phyloP scores from a whole-genome alignment of 1,284 basidiomycete species.

The Mycena sp. region DNA sequence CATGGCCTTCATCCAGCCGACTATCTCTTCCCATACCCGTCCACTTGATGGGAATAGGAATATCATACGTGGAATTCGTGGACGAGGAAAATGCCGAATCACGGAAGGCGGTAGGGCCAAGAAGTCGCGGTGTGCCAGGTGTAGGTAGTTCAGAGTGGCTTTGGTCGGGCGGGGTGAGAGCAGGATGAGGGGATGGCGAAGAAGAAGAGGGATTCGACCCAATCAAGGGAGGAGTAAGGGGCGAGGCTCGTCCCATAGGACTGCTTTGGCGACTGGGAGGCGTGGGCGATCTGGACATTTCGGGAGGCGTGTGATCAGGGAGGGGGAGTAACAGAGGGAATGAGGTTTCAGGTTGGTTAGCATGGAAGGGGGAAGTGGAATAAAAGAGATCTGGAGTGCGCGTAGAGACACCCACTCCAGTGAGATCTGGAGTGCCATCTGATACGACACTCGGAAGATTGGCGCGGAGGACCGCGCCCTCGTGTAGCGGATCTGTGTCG shows the following conservation, averaged over 20 bases:
- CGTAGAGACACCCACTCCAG: conserved; percentile 63
- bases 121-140: conserved; percentile 40
- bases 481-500: conserved; percentile 49
- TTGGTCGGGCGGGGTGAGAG: conserved; percentile 15
- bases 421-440: conserved; percentile 54
- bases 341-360: neutral
- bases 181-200: conserved; percentile 28
- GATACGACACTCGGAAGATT: conserved; percentile 62
- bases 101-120: conserved; percentile 59
- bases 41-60: conserved; percentile 59
- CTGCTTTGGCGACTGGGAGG: neutral
- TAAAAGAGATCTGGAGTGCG: conserved; percentile 47
- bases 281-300: conserved; percentile 2
- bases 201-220: conserved; percentile 1
- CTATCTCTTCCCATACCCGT: conserved; percentile 49
- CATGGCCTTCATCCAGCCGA: conserved; percentile 23
- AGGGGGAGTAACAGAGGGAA: conserved; percentile 17
- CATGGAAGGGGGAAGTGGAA: conserved; percentile 40
- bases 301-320: neutral
- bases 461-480: conserved; percentile 44
- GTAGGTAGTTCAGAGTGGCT: conserved; percentile 13
- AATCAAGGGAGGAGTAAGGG: neutral
- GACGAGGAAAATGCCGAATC: conserved; percentile 63
- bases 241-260: neutral
- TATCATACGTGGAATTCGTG: conserved; percentile 53